Percentiles rank a stretch among this genome's conserved stretches.
Conservation (phyloP, 177 flowering plant genomes). For the Vitis hybrid region DNA sequence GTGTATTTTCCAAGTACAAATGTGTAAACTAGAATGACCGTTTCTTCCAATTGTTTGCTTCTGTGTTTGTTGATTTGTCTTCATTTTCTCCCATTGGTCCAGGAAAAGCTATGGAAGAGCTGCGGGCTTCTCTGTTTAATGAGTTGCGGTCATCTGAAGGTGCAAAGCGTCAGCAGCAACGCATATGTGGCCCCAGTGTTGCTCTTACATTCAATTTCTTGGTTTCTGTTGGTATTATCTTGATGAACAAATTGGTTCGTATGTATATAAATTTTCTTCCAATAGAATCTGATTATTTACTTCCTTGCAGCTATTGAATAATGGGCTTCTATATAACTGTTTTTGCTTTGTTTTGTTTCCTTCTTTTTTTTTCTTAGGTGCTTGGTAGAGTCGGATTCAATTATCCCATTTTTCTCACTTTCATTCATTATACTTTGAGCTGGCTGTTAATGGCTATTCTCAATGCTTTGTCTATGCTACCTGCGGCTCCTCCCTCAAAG, state of each 20-base stretch:
- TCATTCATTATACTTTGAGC: slow-evolving; percentile 59
- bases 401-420: slow-evolving; percentile 58
- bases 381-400: slow-evolving; percentile 56
- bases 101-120: slow-evolving; percentile 63
- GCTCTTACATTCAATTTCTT: slow-evolving; percentile 69
- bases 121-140: slow-evolving; percentile 53
- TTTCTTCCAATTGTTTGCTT: no score
- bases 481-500: slow-evolving; percentile 54
- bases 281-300: background rate
- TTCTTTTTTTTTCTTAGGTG: slow-evolving; percentile 38
- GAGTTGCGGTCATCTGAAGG: slow-evolving; percentile 46
- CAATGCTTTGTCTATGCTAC: slow-evolving; percentile 47
- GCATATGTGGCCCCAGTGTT: slow-evolving; percentile 47
- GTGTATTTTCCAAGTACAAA: no score
- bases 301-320: background rate
- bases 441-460: slow-evolving; percentile 65
- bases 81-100: background rate
- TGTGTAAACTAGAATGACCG: no score
- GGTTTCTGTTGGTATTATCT: slow-evolving; percentile 59
- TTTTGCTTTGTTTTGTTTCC: background rate
- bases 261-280: background rate
- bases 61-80: background rate
- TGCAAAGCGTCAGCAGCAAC: slow-evolving; percentile 52
- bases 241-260: slow-evolving; percentile 65
- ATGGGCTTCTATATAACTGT: no score